Evolutionary conservation across 2,329 filamentous ascomycete genomes (phyloP), one percentile per base, ranked within the genome.

Genomic region (Myriosclerotinia scirpicola): DNA sequence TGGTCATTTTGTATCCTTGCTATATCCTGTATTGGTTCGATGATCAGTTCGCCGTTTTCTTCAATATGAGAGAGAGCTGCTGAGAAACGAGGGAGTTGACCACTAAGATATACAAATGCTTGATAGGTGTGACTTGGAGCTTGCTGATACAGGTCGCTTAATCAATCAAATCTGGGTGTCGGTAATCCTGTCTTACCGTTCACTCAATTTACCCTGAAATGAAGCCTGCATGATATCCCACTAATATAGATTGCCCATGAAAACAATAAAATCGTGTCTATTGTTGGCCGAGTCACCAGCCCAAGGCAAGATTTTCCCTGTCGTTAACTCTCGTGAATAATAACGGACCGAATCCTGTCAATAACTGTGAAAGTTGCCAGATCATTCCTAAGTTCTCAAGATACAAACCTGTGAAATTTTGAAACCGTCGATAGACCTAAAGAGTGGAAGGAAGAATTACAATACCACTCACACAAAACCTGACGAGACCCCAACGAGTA

Each of bases 241-340:
- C 69, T 69, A 48, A 58, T 59, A 66, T 69, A 65, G 59, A 67
- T 70, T 69, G 62, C 60, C 64, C 64, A 66, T 66, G 36, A 65
- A 67, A 68, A 55, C 64, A 46, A 64, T 68, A 62, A 66, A 66
- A 40, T 42, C 46, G 65, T 67, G 30, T 52, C n/a, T 40, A 11
- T 50, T 50, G 53, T 65, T 52, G 54, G 44, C 34, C 63, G 44
- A 65, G 63, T 65, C 63, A 65, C 54, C 54, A 65, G 54, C 44
- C 36, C 34, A 40, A 50, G 54, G 20, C 63, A 30, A 59, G 22
- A 26, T 34, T n/a, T 59, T 50, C 42, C n/a, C 22, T 59, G 42
- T 50, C 34, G 34, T 30, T 42, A 58, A 58, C 26, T 44, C 38
- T 38, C n/a, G 22, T 65, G 54, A 52, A 59, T 65, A 52, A 30